phyloP scores from a whole-genome alignment of 495 filamentous ascomycete species.

The Penicillium subrubescens region DNA sequence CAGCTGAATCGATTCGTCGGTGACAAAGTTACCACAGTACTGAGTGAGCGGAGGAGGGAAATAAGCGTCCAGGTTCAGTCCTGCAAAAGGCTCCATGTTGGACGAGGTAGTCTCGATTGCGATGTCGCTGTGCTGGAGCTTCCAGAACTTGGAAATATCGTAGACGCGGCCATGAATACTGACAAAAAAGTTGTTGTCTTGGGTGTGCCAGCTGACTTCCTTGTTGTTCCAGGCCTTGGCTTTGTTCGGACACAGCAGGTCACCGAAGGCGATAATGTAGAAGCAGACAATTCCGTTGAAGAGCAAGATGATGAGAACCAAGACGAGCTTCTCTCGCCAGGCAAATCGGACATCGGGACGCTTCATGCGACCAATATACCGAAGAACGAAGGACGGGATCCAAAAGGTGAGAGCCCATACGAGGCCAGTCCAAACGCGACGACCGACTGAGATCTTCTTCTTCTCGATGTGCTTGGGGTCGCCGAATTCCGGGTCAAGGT shows the following conservation, averaged over 20 bases:
- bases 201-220: conserved; percentile 72
- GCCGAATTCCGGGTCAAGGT: conserved; percentile 74
- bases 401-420: conserved; percentile 91
- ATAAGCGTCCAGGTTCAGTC: conserved; percentile 77
- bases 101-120: conserved; percentile 58
- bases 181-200: conserved; percentile 80
- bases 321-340: conserved; percentile 91
- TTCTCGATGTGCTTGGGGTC: conserved; percentile 76
- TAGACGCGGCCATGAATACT: conserved; percentile 88
- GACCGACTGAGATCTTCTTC: conserved; percentile 57
- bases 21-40: conserved; percentile 70
- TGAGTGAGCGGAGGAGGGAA: conserved; percentile 78
- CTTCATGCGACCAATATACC: conserved; percentile 91
- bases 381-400: conserved; percentile 85
- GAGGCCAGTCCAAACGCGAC: conserved; percentile 76
- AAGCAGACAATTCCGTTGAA: conserved; percentile 87
- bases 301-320: conserved; percentile 77
- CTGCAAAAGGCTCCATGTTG: conserved; percentile 75
- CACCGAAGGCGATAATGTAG: conserved; percentile 87
- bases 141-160: conserved; percentile 89
- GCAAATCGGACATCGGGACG: conserved; percentile 95
- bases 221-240: conserved; percentile 83
- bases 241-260: conserved; percentile 83
- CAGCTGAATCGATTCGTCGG: conserved; percentile 52
- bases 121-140: conserved; percentile 73